Percentiles rank a stretch among this genome's conserved stretches.
Evolutionary conservation across 257 asterid genomes (phyloP).

Genomic region (Fraxinus excelsior): DNA sequence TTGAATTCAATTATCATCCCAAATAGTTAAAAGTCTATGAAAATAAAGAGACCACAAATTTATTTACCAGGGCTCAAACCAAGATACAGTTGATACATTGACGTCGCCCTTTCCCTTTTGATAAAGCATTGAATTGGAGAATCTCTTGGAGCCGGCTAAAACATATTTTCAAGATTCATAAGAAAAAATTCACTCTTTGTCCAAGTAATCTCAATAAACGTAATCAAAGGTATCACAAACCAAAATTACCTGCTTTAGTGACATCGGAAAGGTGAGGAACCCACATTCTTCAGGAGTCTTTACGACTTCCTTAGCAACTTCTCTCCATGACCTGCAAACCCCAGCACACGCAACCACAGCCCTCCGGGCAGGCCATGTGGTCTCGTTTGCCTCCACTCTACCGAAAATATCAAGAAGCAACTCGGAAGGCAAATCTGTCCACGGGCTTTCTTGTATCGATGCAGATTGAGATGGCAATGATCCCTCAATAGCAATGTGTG

Average conservation of each 20-base stretch:
- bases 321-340: constrained; percentile 77
- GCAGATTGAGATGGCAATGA: constrained; percentile 34
- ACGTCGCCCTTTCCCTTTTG: constrained; percentile 70
- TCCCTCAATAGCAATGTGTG: constrained; percentile 40
- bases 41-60: constrained; percentile 8
- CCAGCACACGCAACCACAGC: constrained; percentile 63
- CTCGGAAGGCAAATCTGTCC: constrained; percentile 58
- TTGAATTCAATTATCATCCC: not conserved
- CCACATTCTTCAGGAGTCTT: constrained; percentile 74
- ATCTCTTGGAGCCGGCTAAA: constrained; percentile 77
- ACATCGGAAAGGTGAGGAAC: constrained; percentile 67
- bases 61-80: constrained; percentile 74
- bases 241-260: constrained; percentile 63
- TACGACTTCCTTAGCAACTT: constrained; percentile 46
- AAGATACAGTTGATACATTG: constrained; percentile 59
- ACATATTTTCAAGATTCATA: constrained; percentile 14
- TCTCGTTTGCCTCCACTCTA: constrained; percentile 52
- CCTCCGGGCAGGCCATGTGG: constrained; percentile 62
- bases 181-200: constrained; percentile 2
- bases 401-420: constrained; percentile 65
- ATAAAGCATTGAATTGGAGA: constrained; percentile 72
- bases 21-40: not conserved
- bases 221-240: not conserved
- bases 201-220: not conserved
- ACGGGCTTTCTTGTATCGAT: constrained; percentile 41